These are phyloP conservation scores for Glarea lozoyensis DNA, from an alignment of 495 filamentous ascomycete species.

Conservation along the genomic window DNA sequence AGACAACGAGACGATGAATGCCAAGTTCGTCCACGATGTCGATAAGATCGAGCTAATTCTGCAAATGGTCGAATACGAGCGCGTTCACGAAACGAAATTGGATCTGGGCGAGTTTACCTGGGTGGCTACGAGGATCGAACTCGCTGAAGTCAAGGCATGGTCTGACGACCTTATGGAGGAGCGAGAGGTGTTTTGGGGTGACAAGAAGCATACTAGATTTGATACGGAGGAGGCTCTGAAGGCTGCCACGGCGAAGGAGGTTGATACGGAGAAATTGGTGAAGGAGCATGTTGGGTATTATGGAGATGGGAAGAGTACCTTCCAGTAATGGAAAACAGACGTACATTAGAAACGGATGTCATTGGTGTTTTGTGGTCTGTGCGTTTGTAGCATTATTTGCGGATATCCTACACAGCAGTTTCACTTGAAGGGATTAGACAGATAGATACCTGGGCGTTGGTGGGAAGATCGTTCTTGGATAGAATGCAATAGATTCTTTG, in stretches of 20 bases:
- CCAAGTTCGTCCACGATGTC: conserved; percentile 87
- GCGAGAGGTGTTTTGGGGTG: conserved; percentile 61
- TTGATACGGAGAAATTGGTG: conserved; percentile 2
- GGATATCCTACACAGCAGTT: too few species aligned
- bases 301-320: neutral
- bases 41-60: conserved; percentile 92
- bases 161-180: conserved; percentile 65
- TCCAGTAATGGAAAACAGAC: too few species aligned
- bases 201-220: conserved; percentile 9
- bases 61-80: conserved; percentile 97
- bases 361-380: too few species aligned
- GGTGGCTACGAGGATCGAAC: conserved; percentile 61
- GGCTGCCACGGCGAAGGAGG: too few species aligned
- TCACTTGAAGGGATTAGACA: too few species aligned
- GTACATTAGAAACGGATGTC: too few species aligned
- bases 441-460: too few species aligned
- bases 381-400: too few species aligned
- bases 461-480: too few species aligned
- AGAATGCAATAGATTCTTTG: too few species aligned
- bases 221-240: conserved; percentile 1
- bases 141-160: conserved; percentile 77
- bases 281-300: conserved; percentile 3
- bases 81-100: conserved; percentile 45
- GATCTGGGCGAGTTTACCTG: conserved; percentile 79
- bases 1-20: conserved; percentile 70